These are phyloP conservation scores for Sphagnum fallax DNA, from an alignment of 228 moss, liverwort and hornwort genomes.

Conservation along the genomic window DNA sequence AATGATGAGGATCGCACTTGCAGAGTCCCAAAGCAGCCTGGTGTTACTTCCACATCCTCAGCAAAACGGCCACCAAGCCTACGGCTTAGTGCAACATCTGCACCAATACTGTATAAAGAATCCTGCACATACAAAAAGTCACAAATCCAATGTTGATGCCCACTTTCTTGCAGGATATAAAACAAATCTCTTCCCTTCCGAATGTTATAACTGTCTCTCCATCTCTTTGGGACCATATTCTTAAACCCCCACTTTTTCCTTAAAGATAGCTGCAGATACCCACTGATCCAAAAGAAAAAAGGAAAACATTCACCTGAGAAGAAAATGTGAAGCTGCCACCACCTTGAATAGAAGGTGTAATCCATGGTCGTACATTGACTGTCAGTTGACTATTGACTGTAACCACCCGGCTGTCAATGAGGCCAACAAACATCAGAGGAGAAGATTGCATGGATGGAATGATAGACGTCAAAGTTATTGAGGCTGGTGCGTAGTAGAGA, in stretches of 20 bases:
- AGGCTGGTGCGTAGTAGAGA: slow-evolving; percentile 37
- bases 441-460: slow-evolving; percentile 7
- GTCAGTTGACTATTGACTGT: slow-evolving; percentile 21
- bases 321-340: slow-evolving; percentile 35
- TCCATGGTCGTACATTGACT: slow-evolving; percentile 22
- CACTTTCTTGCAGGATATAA: too few relatives aligned
- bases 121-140: slow-evolving; percentile 14
- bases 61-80: slow-evolving; percentile 22
- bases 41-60: slow-evolving; percentile 22
- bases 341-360: slow-evolving; percentile 26
- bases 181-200: too few relatives aligned
- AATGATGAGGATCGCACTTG: slow-evolving; percentile 23
- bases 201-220: too few relatives aligned
- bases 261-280: too few relatives aligned
- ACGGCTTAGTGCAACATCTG: slow-evolving; percentile 17
- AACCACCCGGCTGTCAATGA: slow-evolving; percentile 26
- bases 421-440: slow-evolving; percentile 16
- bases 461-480: slow-evolving; percentile 24
- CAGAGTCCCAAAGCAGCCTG: slow-evolving; percentile 28
- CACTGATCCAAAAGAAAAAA: too few relatives aligned
- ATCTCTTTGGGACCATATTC: too few relatives aligned
- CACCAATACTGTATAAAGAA: slow-evolving; percentile 20
- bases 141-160: too few relatives aligned
- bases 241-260: too few relatives aligned
- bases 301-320: slow-evolving; percentile 16